Evolutionary conservation across 2,329 filamentous ascomycete genomes (phyloP), one percentile per base, ranked within the genome.

Genomic region (Pyrenophora teres): DNA sequence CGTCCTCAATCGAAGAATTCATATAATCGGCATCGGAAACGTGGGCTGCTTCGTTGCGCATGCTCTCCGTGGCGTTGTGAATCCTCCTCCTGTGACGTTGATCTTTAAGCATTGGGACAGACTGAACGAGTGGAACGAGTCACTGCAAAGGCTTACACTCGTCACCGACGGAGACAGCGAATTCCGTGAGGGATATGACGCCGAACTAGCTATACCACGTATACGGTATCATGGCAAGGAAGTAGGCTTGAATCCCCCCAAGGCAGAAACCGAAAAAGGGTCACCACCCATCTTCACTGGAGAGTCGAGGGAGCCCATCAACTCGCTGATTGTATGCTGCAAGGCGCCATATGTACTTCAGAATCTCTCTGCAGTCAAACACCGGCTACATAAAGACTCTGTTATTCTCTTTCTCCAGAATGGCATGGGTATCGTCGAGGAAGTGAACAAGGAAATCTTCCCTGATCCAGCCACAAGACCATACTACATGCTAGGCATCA

Each of bases 401-500:
- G 89, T 90, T 0, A 81, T 96, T 6, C 85, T 89, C 52, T 82
- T 96, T 48, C 72, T 95, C 49, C 88, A 91, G 50, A 89, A 93
- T 56, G 91, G 92, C 1, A 83, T 97, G 73, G 93, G 94, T 0
- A 78, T 91, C 1, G 79, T 91, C n/a, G 92, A 97, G 41, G 82
- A 86, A 41, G 80, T 97, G 35, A 91, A 90, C 63, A 74, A 81
- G 30, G 73, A 81, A 9, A 72, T 95, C 23, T 97, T 96, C 61
- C 81, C 83, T 0, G 82, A 92, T 54, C 79, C 83, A 0, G 70
- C 75, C 0, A 78, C 76, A 0, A 82, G 89, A 21, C 94, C 94
- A 2, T 84, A 83, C 48, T 96, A 95, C 63, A 80, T 97, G 52
- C 73, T 92, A 23, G 90, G 89, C 7, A 79, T 87, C 57, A 77